Conservation (phyloP, 129 eudicot species). For the Sambucus nigra region DNA sequence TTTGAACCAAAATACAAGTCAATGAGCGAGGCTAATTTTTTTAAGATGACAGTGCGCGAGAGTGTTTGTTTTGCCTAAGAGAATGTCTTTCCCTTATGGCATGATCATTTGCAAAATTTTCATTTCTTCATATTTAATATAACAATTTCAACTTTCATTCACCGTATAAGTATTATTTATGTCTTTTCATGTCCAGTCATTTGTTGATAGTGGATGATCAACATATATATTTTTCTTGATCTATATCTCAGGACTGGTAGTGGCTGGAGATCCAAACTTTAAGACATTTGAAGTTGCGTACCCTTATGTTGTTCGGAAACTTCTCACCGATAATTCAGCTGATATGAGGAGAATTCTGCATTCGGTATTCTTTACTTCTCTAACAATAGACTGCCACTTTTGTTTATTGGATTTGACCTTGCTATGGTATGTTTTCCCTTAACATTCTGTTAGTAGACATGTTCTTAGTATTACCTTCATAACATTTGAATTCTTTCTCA, state of each 20-base stretch:
- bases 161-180: too few species aligned
- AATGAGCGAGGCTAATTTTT: neutral
- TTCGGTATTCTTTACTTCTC: conserved; percentile 54
- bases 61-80: neutral
- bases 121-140: neutral
- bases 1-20: neutral
- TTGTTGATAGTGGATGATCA: neutral
- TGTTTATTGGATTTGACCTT: neutral
- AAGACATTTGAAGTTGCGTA: conserved; percentile 92
- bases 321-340: conserved; percentile 75
- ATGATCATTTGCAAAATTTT: neutral
- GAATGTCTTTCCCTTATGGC: neutral
- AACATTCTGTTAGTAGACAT: neutral
- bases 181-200: conserved; percentile 8
- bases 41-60: too few species aligned
- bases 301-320: conserved; percentile 84
- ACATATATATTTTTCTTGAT: neutral
- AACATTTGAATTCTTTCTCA: neutral
- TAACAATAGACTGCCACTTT: neutral
- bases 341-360: conserved; percentile 76
- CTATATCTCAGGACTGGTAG: conserved; percentile 62
- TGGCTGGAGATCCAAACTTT: conserved; percentile 90
- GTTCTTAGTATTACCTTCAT: too few species aligned
- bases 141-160: neutral
- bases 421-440: neutral